Base-by-base conservation (phyloP, 2,329 filamentous ascomycete genomes). In the Metarhizium sp. region DNA sequence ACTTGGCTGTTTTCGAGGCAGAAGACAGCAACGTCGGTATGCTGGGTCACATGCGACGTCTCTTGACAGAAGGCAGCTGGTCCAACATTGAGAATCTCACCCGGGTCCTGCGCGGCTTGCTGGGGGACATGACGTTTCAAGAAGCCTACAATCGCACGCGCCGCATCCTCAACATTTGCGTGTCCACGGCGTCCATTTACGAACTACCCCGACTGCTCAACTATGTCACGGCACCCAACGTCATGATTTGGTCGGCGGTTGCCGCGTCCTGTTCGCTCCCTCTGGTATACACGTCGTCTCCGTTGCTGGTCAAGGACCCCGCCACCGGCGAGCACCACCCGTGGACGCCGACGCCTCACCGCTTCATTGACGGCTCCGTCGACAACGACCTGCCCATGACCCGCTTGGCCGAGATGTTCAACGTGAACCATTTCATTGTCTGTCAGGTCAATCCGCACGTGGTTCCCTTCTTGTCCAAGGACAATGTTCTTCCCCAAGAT, bases 351-450 rank as follows among this genome's bases (percentile, higher is more conserved):
- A 86, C 87, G 3, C 86, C 89, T 32, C 88, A 91, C 66, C 83
- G 84, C 60, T 96, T 90, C 81, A 95, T 97, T 52, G 92, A 97
- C 67, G 92, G 92, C 1, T 96, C 92, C 1, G 90, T 97, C 25
- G 91, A 96, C 67, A 94, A 94, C 57, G 92, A 97, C 68, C 76
- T 97, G 2, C 92, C 92, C 2, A 95, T 95, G 84, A 90, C 87
- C 20, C 83, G 90, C 2, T 77, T 97, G 16, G 85, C 91, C 1
- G 91, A 96, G 66, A 92, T 96, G 87, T 96, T 96, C 76, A 96
- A 96, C 65, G 92, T 96, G 67, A 96, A 96, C 65, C 92, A 96
- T 67, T 96, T 96, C 66, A 96, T 97, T 61, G 92, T 96, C 18
- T 96, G 91, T 0, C 92, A 97, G 68, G 91, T 96, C 52, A 97